A percentile compares a stretch with the other conserved stretches of the same genome.
Conservation (phyloP, 306 rosid species). For the Vicia villosa region DNA sequence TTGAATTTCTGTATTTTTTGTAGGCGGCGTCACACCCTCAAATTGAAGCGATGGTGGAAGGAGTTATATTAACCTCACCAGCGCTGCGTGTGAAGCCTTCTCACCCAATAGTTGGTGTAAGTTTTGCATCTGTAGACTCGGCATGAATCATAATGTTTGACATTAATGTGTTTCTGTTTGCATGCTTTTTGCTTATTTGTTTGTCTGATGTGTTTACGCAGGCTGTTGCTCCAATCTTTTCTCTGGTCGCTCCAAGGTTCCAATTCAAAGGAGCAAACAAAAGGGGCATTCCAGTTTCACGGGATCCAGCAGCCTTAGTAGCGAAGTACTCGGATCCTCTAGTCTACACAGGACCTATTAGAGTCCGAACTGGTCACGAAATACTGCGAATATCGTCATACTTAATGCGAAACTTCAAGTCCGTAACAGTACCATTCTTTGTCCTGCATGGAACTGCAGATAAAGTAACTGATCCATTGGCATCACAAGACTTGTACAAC, state of each 20-base stretch:
- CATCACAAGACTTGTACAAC: slow-evolving; percentile 80
- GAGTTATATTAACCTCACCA: slow-evolving; percentile 91
- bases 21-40: slow-evolving; percentile 71
- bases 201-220: slow-evolving; percentile 37
- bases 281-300: slow-evolving; percentile 95
- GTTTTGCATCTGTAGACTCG: slow-evolving; percentile 23
- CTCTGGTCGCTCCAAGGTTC: slow-evolving; percentile 79
- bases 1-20: slow-evolving; percentile 23
- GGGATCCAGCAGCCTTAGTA: slow-evolving; percentile 90
- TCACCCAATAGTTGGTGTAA: slow-evolving; percentile 92
- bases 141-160: not conserved
- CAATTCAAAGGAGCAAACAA: slow-evolving; percentile 98
- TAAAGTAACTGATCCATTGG: slow-evolving; percentile 90
- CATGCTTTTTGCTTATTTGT: not conserved
- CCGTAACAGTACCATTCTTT: slow-evolving; percentile 87
- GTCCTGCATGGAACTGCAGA: slow-evolving; percentile 98
- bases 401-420: slow-evolving; percentile 66
- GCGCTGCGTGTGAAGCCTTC: slow-evolving; percentile 96
- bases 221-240: slow-evolving; percentile 92
- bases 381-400: slow-evolving; percentile 79
- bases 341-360: slow-evolving; percentile 95
- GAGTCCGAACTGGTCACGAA: slow-evolving; percentile 97
- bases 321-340: slow-evolving; percentile 95
- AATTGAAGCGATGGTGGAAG: slow-evolving; percentile 72
- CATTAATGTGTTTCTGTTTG: not conserved